Conservation (phyloP, 2,329 filamentous ascomycete genomes). For the Sclerotinia borealis region DNA sequence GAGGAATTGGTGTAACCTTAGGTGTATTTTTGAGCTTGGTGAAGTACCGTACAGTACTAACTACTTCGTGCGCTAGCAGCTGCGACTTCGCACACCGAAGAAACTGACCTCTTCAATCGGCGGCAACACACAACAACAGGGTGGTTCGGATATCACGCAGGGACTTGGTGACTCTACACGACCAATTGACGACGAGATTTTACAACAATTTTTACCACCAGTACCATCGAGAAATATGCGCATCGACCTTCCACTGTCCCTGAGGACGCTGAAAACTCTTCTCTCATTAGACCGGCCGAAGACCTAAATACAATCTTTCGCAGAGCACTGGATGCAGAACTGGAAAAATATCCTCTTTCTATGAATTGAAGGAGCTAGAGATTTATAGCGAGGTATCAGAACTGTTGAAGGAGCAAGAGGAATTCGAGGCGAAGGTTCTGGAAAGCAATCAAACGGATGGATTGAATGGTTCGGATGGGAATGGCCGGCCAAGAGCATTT, state of each 20-base stretch:
- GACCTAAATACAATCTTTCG: constrained; percentile 79
- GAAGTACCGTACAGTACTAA: too few relatives aligned
- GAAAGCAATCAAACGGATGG: constrained; percentile 32
- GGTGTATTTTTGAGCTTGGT: too few relatives aligned
- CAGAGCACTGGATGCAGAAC: constrained; percentile 75
- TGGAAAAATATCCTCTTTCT: constrained; percentile 92
- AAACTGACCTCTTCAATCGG: too few relatives aligned
- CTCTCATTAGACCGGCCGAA: constrained; percentile 62
- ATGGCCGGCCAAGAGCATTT: constrained; percentile 38
- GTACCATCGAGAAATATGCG: constrained; percentile 82
- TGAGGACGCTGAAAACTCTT: constrained; percentile 75
- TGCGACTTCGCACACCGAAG: too few relatives aligned
- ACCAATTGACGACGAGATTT: too few relatives aligned
- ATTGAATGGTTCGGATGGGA: constrained; percentile 14
- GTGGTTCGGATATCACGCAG: too few relatives aligned
- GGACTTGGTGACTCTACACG: too few relatives aligned
- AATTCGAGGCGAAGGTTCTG: constrained; percentile 42
- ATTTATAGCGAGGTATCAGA: constrained; percentile 74
- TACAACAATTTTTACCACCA: too few relatives aligned
- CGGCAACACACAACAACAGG: too few relatives aligned
- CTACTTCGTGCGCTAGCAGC: too few relatives aligned
- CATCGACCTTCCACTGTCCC: constrained; percentile 51
- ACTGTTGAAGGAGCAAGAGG: constrained; percentile 69
- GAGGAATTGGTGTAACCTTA: too few relatives aligned
- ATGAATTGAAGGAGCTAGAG: constrained; percentile 81